Percentiles rank a stretch among this genome's conserved stretches.
Evolutionary conservation across 805 yeast genomes (phyloP).

Genomic region (Schwanniomyces sp.): DNA sequence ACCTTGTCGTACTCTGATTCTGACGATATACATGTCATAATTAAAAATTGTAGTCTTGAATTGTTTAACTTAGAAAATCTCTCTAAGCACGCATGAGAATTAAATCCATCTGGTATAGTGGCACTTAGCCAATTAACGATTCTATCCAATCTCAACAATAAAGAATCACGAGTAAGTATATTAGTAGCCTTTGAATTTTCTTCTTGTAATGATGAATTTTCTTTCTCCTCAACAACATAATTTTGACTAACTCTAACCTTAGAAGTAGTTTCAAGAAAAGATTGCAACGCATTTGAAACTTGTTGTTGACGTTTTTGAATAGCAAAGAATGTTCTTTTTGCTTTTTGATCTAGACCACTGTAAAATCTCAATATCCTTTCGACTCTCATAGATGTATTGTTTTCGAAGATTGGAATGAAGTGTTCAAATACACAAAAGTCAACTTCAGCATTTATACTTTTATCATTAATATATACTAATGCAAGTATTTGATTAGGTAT

Average conservation of each 20-base stretch:
- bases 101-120: slow-evolving; percentile 53
- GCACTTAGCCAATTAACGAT: slow-evolving; percentile 61
- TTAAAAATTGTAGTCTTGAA: slow-evolving; percentile 55
- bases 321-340: slow-evolving; percentile 66
- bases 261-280: slow-evolving; percentile 46
- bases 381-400: slow-evolving; percentile 47
- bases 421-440: slow-evolving; percentile 62
- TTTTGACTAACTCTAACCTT: slow-evolving; percentile 4
- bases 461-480: slow-evolving; percentile 73
- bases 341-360: slow-evolving; percentile 51
- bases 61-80: slow-evolving; percentile 57
- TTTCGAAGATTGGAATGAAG: slow-evolving; percentile 54
- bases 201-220: slow-evolving; percentile 7
- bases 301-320: slow-evolving; percentile 69
- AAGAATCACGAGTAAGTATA: slow-evolving; percentile 18
- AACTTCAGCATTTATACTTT: slow-evolving; percentile 60
- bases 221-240: slow-evolving; percentile 13
- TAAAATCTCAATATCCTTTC: slow-evolving; percentile 52
- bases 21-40: slow-evolving; percentile 53
- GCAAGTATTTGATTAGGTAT: slow-evolving; percentile 69
- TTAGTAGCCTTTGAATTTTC: slow-evolving; percentile 12
- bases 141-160: slow-evolving; percentile 45
- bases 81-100: slow-evolving; percentile 50
- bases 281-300: slow-evolving; percentile 49
- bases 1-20: slow-evolving; percentile 63